Conservation (phyloP, 1,284 basidiomycete species). For the Chalciporus sp. region DNA sequence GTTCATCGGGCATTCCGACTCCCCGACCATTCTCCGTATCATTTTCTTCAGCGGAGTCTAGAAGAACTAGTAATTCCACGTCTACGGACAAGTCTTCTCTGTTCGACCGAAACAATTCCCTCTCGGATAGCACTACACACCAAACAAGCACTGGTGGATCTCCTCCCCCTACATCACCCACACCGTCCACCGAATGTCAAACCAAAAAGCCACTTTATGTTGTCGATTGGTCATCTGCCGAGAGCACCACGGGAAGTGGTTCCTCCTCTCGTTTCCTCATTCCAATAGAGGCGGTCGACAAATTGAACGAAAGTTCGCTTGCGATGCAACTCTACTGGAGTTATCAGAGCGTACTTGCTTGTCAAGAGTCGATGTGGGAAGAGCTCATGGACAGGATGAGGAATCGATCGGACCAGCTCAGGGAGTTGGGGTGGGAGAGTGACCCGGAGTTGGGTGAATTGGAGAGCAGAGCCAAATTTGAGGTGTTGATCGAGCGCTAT, state of each 20-base stretch:
- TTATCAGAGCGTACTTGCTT: constrained; percentile 64
- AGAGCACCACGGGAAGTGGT: constrained; percentile 34
- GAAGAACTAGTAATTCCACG: constrained; percentile 33
- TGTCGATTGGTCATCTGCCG: constrained; percentile 37
- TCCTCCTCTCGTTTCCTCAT: constrained; percentile 46
- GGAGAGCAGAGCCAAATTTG: constrained; percentile 59
- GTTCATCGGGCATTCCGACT: constrained; percentile 20
- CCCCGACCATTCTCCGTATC: constrained; percentile 48
- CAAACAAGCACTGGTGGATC: constrained; percentile 20
- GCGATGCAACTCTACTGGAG: constrained; percentile 73
- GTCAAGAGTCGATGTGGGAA: constrained; percentile 81
- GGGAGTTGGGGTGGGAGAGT: constrained; percentile 67
- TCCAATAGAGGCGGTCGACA: constrained; percentile 45
- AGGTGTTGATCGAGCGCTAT: constrained; percentile 63
- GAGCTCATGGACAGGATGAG: constrained; percentile 64
- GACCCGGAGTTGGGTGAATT: constrained; percentile 60
- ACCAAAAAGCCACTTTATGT: constrained; percentile 28
- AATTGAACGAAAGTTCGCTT: constrained; percentile 59
- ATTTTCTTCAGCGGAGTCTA: constrained; percentile 45
- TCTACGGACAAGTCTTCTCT: constrained; percentile 36
- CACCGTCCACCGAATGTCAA: constrained; percentile 1
- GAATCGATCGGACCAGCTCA: constrained; percentile 52
- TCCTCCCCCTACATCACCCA: constrained; percentile 21
- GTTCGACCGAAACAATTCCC: constrained; percentile 27
- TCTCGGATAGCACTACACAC: constrained; percentile 28